Percentiles rank a stretch among this genome's conserved stretches.
These are phyloP conservation scores for Chloris gayana DNA, from an alignment of 176 grass and related monocot genomes.

Conservation along the genomic window DNA sequence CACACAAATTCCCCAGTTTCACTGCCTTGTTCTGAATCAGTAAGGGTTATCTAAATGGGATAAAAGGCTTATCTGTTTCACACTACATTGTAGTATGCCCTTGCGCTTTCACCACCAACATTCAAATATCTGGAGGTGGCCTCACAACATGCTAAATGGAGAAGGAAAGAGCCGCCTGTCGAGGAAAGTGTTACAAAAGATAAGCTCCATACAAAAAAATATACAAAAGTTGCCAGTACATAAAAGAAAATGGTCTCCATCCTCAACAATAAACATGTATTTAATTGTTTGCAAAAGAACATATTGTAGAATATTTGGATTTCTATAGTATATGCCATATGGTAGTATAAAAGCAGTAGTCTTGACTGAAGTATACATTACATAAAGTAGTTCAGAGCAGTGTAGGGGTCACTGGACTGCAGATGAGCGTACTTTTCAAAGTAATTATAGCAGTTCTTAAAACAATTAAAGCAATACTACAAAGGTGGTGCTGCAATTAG, in stretches of 20 bases:
- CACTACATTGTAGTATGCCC: neutral
- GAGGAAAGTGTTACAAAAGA: conserved; percentile 23
- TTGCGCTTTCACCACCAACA: neutral
- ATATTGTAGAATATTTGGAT: conserved; percentile 13
- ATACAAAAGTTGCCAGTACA: neutral
- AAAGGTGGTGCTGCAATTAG: neutral
- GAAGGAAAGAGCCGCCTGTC: conserved; percentile 79
- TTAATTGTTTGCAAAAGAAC: neutral
- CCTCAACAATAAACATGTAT: neutral
- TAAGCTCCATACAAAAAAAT: neutral
- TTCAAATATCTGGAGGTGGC: neutral
- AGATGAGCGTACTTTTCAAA: neutral
- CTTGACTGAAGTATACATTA: neutral
- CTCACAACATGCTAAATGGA: conserved; percentile 54
- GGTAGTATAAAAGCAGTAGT: neutral
- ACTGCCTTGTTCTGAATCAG: neutral
- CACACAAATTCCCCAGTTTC: neutral
- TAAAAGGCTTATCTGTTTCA: neutral
- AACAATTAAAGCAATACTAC: conserved; percentile 1
- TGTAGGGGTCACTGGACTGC: neutral
- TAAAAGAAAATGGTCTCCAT: neutral
- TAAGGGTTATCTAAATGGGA: neutral
- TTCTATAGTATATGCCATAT: neutral
- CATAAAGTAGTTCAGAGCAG: neutral
- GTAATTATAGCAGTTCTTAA: neutral